Base-by-base conservation (phyloP, 2,329 filamentous ascomycete species). In the Conoideocrella luteorostrata region DNA sequence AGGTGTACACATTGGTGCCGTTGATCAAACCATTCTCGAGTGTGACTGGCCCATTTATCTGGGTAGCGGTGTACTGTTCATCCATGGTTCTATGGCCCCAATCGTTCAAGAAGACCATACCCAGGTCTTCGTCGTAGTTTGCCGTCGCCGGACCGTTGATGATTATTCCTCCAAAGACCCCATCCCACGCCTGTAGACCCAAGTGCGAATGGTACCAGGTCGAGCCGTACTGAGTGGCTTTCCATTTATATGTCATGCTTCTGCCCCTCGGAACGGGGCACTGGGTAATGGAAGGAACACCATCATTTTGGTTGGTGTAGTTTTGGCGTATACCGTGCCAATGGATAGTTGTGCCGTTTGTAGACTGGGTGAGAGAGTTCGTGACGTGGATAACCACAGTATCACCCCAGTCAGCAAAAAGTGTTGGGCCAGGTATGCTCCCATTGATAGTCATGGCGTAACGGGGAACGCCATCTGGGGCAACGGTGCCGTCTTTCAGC, bases 131-230 rank as follows among this genome's bases (percentile, higher is more conserved):
- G 47, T 86, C 80, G 51, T 82, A 83, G 52, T 78, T 68, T 12
- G 70, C 66, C 2, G 72, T 72, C 0, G 71, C 68, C 0, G 80
- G 80, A 0, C 80, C 80, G 43, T 81, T 70, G 52, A 84, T 78
- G 17, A 82, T 61, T 26, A 86, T 75, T 2, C 70, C 71, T 0
- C 82, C 82, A 22, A 75, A 66, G 1, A 83, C 60, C 1, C 82
- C 82, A 44, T 82, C 69, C 59, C 64, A 71, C 0, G 63, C 59
- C 46, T 71, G 67, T 0, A 69, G 53, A 4, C 65, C 66, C 51
- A 75, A 76, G 55, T 83, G 80, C 1, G 72, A 77, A 55, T 84
- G 80, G 43, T 82, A 82, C 75, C 75, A 81, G 3, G 66, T 67
- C 0, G 71, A 64, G 9, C 79, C 75, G 57, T 78, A 74, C 51